Percentiles rank a stretch among this genome's conserved stretches.
Evolutionary conservation across 192 early-diverging fungal species (phyloP).

Genomic region (Rhizoclosmatium globosum): DNA sequence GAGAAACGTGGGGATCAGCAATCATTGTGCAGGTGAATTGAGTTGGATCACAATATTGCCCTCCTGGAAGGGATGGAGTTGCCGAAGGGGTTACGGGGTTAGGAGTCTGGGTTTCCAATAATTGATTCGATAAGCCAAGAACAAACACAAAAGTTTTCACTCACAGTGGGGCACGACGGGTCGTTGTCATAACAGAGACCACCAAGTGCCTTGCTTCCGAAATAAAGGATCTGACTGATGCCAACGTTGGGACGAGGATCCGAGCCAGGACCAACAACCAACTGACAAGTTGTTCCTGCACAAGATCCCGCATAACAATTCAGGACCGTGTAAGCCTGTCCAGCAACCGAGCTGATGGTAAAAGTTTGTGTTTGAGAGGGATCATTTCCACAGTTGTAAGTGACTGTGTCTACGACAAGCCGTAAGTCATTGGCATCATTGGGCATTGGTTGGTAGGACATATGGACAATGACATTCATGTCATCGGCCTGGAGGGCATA

Average conservation of each 20-base stretch:
- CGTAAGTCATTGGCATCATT: too few relatives aligned
- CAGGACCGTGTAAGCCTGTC: neutral
- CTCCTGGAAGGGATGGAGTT: too few relatives aligned
- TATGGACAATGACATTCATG: conserved; percentile 3
- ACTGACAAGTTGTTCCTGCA: neutral
- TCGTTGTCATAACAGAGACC: conserved; percentile 18
- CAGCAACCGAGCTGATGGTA: neutral
- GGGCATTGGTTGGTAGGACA: neutral
- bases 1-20: neutral
- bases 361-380: neutral
- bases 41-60: too few relatives aligned
- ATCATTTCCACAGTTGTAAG: neutral
- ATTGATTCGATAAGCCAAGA: too few relatives aligned
- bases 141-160: too few relatives aligned
- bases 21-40: neutral
- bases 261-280: neutral
- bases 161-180: neutral
- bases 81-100: too few relatives aligned
- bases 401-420: neutral
- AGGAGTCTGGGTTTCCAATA: too few relatives aligned
- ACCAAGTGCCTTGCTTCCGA: neutral
- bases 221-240: neutral
- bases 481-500: conserved; percentile 7
- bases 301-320: conserved; percentile 5
- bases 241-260: neutral